Base-by-base conservation (phyloP, 495 filamentous ascomycete genomes). In the Hypomontagnella submonticulosa region DNA sequence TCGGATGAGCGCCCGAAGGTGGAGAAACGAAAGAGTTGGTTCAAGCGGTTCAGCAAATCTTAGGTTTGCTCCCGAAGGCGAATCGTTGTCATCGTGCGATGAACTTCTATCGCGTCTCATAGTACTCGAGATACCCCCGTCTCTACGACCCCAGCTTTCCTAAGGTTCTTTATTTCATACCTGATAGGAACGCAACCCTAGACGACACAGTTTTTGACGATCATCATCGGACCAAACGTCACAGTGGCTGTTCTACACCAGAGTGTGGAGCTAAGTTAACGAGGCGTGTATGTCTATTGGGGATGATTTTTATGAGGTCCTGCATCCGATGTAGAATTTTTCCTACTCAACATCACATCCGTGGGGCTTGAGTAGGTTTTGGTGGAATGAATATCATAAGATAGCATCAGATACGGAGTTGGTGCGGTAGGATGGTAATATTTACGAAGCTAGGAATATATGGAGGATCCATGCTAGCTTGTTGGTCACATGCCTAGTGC, bases 1-100 rank as follows among this genome's bases (percentile, higher is more conserved):
- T 59, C 63, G 18, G 76, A 74, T 69, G 72, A 71, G 41, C 75
- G 71, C 53, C 73, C 80, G 27, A 66, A 78, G 44, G 65, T 73
- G 53, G 87, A 93, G 60, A 96, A 96, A 81, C 82, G 89, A 57
- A 93, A 91, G 82, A 92, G 91, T 71, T 97, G 93, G 93, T 88
- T 97, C 57, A 87, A 90, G 72, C 86, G 89, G 13, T 95, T 96
- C 73, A 94, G 88, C 83, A 93, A 88, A 75, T 82, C 76, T 27
- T 81, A 75, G 60, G 32, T 13, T 40, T 38, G 8, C 19, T n/a
- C 32, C 15, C 32, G 49, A 42, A 49, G 49, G 36, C 51, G 44
- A 51, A 57, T 43, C 19, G 62, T 23, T 23, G 23, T 19, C 57
- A 23, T 54, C 33, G 23, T 52, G 20, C 23, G 33, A 61, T 43